Conservation (phyloP, 352 stramenopile genomes). For the Pythium dissimile region DNA sequence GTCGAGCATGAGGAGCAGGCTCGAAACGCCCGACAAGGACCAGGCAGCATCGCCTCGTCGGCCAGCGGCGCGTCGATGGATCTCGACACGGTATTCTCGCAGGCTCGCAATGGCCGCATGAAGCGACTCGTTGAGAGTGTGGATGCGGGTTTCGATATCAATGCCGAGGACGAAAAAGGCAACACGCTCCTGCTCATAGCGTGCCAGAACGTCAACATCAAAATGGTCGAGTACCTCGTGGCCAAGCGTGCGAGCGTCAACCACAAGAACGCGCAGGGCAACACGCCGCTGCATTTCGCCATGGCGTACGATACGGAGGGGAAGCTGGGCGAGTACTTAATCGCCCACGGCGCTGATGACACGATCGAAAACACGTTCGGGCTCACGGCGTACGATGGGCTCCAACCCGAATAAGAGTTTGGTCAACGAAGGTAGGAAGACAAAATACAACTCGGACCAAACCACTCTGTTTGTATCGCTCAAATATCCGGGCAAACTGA, state of each 20-base stretch:
- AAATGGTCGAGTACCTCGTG: conserved; percentile 89
- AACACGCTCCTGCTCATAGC: conserved; percentile 91
- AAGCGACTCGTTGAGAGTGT: conserved; percentile 89
- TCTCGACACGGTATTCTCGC: conserved; percentile 86
- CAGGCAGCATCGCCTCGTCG: background rate
- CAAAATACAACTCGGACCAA: background rate
- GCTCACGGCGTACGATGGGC: conserved; percentile 92
- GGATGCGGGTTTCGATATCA: conserved; percentile 86
- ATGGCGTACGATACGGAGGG: conserved; percentile 92
- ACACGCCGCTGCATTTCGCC: conserved; percentile 93
- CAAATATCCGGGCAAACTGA: too few species aligned
- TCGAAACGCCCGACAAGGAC: conserved; percentile 24
- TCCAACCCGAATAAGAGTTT: conserved; percentile 49
- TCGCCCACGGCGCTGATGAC: conserved; percentile 91
- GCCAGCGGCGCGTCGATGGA: conserved; percentile 6
- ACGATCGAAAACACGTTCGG: conserved; percentile 92
- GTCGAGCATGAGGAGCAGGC: conserved; percentile 53
- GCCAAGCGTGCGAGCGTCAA: conserved; percentile 87
- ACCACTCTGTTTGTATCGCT: too few species aligned
- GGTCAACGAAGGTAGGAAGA: background rate
- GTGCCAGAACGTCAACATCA: conserved; percentile 88
- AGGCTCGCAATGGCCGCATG: conserved; percentile 86
- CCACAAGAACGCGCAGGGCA: conserved; percentile 89
- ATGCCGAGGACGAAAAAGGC: conserved; percentile 90
- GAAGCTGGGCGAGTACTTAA: conserved; percentile 89